Evolutionary conservation across 805 yeast genomes (phyloP).

Genomic region (Zygoascus biomembranicola): DNA sequence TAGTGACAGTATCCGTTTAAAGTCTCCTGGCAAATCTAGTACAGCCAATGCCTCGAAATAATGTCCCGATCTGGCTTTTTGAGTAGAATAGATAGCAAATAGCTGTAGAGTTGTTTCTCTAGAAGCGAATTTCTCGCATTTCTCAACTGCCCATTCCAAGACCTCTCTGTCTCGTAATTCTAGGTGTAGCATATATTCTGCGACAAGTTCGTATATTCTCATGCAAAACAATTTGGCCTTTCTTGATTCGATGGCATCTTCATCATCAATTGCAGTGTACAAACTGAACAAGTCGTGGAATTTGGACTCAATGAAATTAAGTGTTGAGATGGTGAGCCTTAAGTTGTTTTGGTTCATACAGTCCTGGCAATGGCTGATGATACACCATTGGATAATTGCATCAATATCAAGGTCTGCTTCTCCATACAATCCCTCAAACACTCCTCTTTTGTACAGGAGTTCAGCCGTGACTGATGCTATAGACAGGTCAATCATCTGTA

Average conservation of each 20-base stretch:
- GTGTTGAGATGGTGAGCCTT: not conserved
- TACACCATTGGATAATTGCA: constrained; percentile 20
- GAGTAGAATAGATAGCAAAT: not conserved
- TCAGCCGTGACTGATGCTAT: constrained; percentile 25
- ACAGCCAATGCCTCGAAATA: constrained; percentile 20
- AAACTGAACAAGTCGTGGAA: not conserved
- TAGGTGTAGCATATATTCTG: not conserved
- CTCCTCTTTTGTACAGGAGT: constrained; percentile 21
- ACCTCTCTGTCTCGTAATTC: not conserved
- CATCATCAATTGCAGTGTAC: not conserved
- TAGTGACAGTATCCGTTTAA: constrained; percentile 13
- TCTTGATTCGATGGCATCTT: not conserved
- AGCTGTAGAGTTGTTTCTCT: not conserved
- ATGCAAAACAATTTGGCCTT: not conserved
- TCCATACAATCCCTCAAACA: constrained; percentile 20
- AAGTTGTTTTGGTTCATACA: constrained; percentile 13
- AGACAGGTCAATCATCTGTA: constrained; percentile 22
- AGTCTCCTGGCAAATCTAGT: constrained; percentile 17
- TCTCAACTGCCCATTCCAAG: not conserved
- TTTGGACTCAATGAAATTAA: not conserved
- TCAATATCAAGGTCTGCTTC: constrained; percentile 4
- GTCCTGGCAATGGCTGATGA: constrained; percentile 17
- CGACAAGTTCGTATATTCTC: not conserved
- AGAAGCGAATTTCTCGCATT: not conserved
- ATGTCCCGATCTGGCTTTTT: not conserved